Evolutionary conservation across 352 stramenopile genomes (phyloP), one percentile per base, ranked within the genome.

Genomic region (Phytophthora multivora): DNA sequence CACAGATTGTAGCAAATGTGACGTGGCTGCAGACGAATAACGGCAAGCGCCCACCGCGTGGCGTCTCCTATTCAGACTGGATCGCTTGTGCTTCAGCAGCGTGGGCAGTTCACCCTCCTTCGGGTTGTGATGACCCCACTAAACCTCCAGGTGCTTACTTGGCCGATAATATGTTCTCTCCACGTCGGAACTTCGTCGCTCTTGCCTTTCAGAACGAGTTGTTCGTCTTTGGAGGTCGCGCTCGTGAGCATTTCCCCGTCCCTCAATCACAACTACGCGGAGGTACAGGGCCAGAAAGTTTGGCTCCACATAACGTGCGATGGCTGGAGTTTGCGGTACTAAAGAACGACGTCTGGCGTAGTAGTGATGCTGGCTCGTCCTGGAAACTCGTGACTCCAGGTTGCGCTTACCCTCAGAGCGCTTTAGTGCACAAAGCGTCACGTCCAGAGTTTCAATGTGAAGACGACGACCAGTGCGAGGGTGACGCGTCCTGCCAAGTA

Each of bases 311-410:
- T 15, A 86, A 77, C 39, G 74, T 51, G 1, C 73, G 79, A 2
- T 91, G 79, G 82, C 67, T 84, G 4, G 83, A 93, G 64, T 86
- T 75, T 47, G 70, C 76, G 0, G 81, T 93, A 7, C 65, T 93
- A 15, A 91, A 91, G 49, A 93, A 93, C 54, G 83, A 93, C 53
- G 78, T 93, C 16, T 93, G 84, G 84, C 69, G 77, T n/a, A 91
- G 79, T 42, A 84, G 72, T 13, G 82, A 91, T 59, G 70, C 80
- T 21, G 84, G 80, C 8, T 75, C 77, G 7, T 90, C 83, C 15
- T 92, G 83, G 83, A 82, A 77, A 42, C 75, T 92, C 12, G 83
- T 90, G 23, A 92, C 81, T 15, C 77, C 76, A 19, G 83, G 83
- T 0, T 92, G 83, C 33, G 39, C 65, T 9, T 83, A 83, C 42